phyloP scores from a whole-genome alignment of 139 green algal species.

The Chlamydomonas incerta region DNA sequence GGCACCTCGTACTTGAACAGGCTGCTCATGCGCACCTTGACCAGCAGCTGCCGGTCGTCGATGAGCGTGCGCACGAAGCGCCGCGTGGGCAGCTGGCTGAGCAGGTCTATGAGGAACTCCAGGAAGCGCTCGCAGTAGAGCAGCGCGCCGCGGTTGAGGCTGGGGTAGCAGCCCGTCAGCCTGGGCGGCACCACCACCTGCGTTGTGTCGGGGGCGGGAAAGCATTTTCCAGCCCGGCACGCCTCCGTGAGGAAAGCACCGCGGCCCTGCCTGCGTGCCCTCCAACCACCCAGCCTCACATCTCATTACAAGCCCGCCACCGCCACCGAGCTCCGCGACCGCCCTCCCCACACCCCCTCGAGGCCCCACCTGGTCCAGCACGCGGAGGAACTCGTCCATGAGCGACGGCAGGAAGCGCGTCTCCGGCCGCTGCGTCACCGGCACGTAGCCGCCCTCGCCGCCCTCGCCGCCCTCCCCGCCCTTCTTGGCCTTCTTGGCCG shows the following conservation, averaged over 20 bases:
- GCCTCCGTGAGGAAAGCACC: too few species aligned
- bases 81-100: conserved; percentile 69
- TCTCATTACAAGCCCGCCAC: too few species aligned
- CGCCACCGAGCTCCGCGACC: neutral
- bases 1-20: conserved; percentile 36
- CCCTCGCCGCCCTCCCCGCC: neutral
- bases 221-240: too few species aligned
- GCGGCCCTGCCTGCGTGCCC: too few species aligned
- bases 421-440: conserved; percentile 71
- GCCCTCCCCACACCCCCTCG: neutral
- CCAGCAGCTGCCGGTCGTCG: conserved; percentile 85
- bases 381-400: conserved; percentile 79
- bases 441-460: conserved; percentile 53
- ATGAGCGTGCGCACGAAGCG: conserved; percentile 89
- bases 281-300: too few species aligned
- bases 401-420: conserved; percentile 81
- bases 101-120: conserved; percentile 92
- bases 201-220: too few species aligned
- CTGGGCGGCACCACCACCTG: conserved; percentile 21
- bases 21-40: conserved; percentile 69
- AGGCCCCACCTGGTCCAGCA: conserved; percentile 50
- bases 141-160: conserved; percentile 46
- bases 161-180: neutral
- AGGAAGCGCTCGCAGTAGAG: conserved; percentile 91
- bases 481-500: conserved; percentile 46